Percentiles rank a stretch among this genome's conserved stretches.
Evolutionary conservation across 495 filamentous ascomycete species (phyloP).

Genomic region (Penicillium diatomitis): DNA sequence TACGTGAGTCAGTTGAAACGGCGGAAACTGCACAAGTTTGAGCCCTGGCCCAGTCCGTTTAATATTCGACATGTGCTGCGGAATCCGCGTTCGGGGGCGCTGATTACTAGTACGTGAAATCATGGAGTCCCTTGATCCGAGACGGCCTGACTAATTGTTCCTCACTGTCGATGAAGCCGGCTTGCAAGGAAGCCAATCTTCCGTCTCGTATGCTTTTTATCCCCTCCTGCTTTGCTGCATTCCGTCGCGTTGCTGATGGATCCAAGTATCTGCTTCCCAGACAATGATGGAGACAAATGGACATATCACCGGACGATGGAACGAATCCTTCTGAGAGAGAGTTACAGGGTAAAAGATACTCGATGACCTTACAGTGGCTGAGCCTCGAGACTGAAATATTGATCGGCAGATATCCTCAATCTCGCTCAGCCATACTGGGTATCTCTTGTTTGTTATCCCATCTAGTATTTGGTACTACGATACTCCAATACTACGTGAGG

Average conservation of each 20-base stretch:
- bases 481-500: too few species aligned
- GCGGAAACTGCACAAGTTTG: conserved; percentile 25
- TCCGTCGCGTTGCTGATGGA: conserved; percentile 1
- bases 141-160: not conserved
- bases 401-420: conserved; percentile 27
- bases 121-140: not conserved
- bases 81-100: conserved; percentile 24
- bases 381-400: conserved; percentile 1
- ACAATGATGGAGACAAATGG: conserved; percentile 26
- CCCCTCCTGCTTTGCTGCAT: not conserved
- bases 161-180: conserved; percentile 17
- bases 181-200: conserved; percentile 22
- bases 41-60: conserved; percentile 23
- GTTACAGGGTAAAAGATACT: conserved; percentile 19
- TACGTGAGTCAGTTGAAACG: conserved; percentile 28
- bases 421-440: conserved; percentile 31
- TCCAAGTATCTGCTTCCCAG: conserved; percentile 30
- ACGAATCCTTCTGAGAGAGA: conserved; percentile 25
- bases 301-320: conserved; percentile 32
- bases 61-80: conserved; percentile 29
- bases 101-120: conserved; percentile 27
- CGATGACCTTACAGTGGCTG: not conserved
- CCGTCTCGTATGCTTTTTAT: conserved; percentile 24
- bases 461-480: not conserved
- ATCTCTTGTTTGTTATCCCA: conserved; percentile 22